phyloP scores from a whole-genome alignment of 257 asterid genomes.

The Ilex asprella region DNA sequence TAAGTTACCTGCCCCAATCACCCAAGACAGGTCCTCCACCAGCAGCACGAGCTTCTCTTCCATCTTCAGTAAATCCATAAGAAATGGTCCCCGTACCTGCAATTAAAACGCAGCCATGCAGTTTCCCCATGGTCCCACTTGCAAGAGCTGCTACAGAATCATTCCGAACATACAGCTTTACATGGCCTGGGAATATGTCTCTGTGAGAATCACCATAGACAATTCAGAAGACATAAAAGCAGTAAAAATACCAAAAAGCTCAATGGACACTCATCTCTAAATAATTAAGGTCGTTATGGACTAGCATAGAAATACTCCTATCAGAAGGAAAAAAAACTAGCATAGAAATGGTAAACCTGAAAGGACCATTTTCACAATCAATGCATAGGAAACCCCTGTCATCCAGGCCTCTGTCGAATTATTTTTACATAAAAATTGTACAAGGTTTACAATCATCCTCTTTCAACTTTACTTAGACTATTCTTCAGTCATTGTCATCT shows the following conservation, averaged over 20 bases:
- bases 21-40: conserved; percentile 98
- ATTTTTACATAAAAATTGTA: too few species aligned
- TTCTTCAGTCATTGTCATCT: too few species aligned
- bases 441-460: background rate
- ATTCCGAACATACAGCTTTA: conserved; percentile 66
- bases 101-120: conserved; percentile 86
- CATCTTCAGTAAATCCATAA: conserved; percentile 89
- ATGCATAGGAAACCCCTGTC: background rate
- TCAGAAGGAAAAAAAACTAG: too few species aligned
- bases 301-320: too few species aligned
- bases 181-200: conserved; percentile 56
- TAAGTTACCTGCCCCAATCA: conserved; percentile 94
- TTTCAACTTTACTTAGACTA: background rate
- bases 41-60: conserved; percentile 91
- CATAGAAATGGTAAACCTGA: too few species aligned
- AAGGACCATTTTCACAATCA: too few species aligned
- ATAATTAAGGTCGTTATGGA: too few species aligned
- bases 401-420: conserved; percentile 4
- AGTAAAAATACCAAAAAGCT: too few species aligned
- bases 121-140: conserved; percentile 95
- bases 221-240: conserved; percentile 11
- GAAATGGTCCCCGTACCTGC: conserved; percentile 97
- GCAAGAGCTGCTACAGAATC: conserved; percentile 99
- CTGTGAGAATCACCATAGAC: conserved; percentile 29
- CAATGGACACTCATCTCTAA: too few species aligned